A percentile compares a stretch with the other conserved stretches of the same genome.
Evolutionary conservation across 768 basidiomycete species (phyloP).

Genomic region (Russula brevipes): DNA sequence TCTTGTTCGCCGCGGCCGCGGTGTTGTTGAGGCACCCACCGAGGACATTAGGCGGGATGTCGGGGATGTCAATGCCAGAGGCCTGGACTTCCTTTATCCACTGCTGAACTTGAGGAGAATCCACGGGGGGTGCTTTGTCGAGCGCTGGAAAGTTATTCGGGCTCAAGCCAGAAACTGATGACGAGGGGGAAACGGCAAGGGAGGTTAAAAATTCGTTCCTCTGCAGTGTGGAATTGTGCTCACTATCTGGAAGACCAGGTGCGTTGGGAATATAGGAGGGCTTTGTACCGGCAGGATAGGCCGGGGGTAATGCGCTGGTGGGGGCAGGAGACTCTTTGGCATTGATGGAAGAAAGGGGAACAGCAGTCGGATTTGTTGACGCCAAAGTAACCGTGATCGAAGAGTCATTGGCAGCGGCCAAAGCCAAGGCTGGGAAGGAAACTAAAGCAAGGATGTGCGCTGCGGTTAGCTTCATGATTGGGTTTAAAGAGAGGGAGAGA

Average conservation of each 20-base stretch:
- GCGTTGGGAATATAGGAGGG: constrained; percentile 36
- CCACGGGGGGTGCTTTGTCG: constrained; percentile 55
- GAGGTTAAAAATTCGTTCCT: neutral
- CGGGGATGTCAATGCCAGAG: constrained; percentile 56
- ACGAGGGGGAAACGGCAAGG: neutral
- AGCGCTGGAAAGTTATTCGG: constrained; percentile 53
- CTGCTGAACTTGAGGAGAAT: constrained; percentile 57
- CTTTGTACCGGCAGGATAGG: constrained; percentile 44
- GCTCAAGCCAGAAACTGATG: constrained; percentile 6
- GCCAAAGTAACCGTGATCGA: constrained; percentile 37
- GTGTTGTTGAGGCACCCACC: constrained; percentile 54
- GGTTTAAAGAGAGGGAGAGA: constrained; percentile 16
- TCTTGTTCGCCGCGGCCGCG: constrained; percentile 43
- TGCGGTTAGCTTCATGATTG: constrained; percentile 30
- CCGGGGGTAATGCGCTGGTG: constrained; percentile 44
- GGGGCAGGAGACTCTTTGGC: constrained; percentile 39
- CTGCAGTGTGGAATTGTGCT: constrained; percentile 2
- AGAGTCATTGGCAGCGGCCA: constrained; percentile 33
- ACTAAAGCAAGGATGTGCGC: constrained; percentile 31
- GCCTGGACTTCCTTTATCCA: constrained; percentile 62
- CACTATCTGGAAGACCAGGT: constrained; percentile 34
- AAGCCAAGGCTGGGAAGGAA: constrained; percentile 39
- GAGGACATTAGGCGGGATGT: constrained; percentile 40
- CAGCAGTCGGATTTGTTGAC: constrained; percentile 55
- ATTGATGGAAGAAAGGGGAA: constrained; percentile 49